phyloP scores from a whole-genome alignment of 2,329 filamentous ascomycete species.

The Fusarium protoensiforme region DNA sequence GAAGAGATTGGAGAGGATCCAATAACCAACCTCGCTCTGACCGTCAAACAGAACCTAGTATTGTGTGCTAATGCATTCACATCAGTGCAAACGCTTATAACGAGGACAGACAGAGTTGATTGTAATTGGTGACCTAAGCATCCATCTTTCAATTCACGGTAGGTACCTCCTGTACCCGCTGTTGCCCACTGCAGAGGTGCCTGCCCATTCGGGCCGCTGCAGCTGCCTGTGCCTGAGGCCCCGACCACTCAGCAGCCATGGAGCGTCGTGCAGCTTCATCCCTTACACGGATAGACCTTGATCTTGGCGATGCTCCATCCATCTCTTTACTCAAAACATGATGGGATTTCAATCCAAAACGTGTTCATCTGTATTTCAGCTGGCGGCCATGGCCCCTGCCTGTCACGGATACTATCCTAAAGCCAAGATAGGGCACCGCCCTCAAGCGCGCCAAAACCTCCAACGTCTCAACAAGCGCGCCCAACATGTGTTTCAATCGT shows the following conservation, averaged over 20 bases:
- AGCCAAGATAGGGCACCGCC: neutral
- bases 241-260: slow-evolving; percentile 1
- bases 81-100: neutral
- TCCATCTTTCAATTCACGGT: neutral
- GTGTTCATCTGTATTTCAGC: neutral
- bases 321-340: neutral
- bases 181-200: neutral
- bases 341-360: neutral
- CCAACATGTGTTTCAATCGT: slow-evolving; percentile 2
- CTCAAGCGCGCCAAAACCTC: slow-evolving; percentile 1
- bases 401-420: slow-evolving; percentile 1
- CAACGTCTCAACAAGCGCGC: slow-evolving; percentile 26
- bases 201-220: slow-evolving; percentile 1
- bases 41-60: neutral
- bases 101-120: neutral
- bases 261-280: neutral
- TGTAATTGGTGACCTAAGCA: neutral
- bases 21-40: neutral
- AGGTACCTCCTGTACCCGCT: neutral
- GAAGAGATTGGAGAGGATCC: neutral
- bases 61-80: neutral
- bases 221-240: slow-evolving; percentile 27
- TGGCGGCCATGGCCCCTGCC: neutral
- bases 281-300: neutral
- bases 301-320: neutral